Evolutionary conservation across 805 yeast genomes (phyloP).

Genomic region (Lipomyces lipofer): DNA sequence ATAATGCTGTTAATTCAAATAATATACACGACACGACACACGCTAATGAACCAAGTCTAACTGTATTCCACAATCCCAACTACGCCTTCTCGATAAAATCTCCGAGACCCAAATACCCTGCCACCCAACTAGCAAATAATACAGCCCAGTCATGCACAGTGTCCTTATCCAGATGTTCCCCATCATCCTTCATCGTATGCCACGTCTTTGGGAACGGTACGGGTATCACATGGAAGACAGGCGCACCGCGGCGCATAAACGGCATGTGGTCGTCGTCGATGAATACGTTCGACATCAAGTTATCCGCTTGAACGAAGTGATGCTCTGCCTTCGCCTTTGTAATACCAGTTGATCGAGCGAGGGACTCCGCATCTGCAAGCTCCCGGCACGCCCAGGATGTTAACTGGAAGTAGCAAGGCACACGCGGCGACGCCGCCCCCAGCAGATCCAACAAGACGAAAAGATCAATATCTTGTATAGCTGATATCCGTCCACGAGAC

Average conservation of each 20-base stretch:
- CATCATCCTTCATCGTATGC: constrained; percentile 55
- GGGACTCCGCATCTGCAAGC: constrained; percentile 43
- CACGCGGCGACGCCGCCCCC: constrained; percentile 44
- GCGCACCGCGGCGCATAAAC: constrained; percentile 48
- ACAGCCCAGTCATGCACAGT: constrained; percentile 51
- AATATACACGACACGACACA: too few species aligned
- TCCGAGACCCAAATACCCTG: constrained; percentile 28
- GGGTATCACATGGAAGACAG: constrained; percentile 57
- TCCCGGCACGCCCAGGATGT: constrained; percentile 45
- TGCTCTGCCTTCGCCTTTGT: constrained; percentile 6
- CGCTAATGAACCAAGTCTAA: too few species aligned
- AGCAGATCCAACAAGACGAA: constrained; percentile 54
- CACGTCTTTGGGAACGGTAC: constrained; percentile 51
- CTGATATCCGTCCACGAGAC: constrained; percentile 24
- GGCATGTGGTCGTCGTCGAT: constrained; percentile 59
- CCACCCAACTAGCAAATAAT: constrained; percentile 43
- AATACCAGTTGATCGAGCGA: constrained; percentile 29
- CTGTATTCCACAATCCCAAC: too few species aligned
- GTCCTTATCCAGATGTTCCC: constrained; percentile 43
- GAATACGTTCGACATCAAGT: constrained; percentile 10
- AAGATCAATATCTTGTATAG: constrained; percentile 44
- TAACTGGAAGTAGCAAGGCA: constrained; percentile 48
- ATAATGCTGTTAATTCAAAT: too few species aligned
- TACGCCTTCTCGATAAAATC: constrained; percentile 10
- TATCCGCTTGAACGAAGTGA: constrained; percentile 9